These are phyloP conservation scores for Xylariaceae sp. DNA, from an alignment of 2,329 filamentous ascomycete species.

Conservation along the genomic window DNA sequence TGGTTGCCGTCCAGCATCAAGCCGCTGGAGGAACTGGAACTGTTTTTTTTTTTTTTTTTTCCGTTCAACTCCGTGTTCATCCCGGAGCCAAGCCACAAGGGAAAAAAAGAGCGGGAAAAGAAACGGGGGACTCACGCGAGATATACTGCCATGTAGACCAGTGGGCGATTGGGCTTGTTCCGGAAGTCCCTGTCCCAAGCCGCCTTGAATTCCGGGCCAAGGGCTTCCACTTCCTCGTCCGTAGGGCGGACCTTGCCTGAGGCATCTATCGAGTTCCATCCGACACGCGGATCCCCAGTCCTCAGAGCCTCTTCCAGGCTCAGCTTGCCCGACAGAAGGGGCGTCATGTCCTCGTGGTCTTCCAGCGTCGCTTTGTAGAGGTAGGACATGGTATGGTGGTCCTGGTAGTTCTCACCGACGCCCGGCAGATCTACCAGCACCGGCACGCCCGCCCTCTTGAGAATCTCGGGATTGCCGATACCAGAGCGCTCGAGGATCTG, in stretches of 20 bases:
- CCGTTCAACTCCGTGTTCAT: too few species aligned
- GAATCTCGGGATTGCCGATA: conserved; percentile 46
- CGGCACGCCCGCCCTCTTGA: conserved; percentile 30
- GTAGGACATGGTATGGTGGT: conserved; percentile 45
- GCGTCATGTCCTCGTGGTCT: conserved; percentile 21
- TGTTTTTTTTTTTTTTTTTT: conserved; percentile 3
- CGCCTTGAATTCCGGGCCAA: conserved; percentile 23
- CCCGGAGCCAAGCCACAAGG: too few species aligned
- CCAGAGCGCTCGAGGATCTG: conserved; percentile 58
- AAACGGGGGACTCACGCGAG: conserved; percentile 25
- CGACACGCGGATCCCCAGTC: conserved; percentile 16
- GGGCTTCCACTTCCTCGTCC: conserved; percentile 17
- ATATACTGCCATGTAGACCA: background rate
- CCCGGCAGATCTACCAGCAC: conserved; percentile 40
- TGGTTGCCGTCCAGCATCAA: conserved; percentile 38
- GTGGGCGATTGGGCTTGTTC: conserved; percentile 19
- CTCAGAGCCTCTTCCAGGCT: conserved; percentile 15
- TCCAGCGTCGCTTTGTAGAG: conserved; percentile 35
- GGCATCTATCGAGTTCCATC: conserved; percentile 24
- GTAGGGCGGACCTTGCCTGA: conserved; percentile 23
- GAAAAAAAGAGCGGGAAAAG: background rate
- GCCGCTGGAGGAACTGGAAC: background rate
- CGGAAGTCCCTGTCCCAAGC: conserved; percentile 24
- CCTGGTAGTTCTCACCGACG: conserved; percentile 44
- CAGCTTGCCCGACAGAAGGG: conserved; percentile 6